Base-by-base conservation (phyloP, 768 basidiomycete genomes). In the Suillus hirtellus region DNA sequence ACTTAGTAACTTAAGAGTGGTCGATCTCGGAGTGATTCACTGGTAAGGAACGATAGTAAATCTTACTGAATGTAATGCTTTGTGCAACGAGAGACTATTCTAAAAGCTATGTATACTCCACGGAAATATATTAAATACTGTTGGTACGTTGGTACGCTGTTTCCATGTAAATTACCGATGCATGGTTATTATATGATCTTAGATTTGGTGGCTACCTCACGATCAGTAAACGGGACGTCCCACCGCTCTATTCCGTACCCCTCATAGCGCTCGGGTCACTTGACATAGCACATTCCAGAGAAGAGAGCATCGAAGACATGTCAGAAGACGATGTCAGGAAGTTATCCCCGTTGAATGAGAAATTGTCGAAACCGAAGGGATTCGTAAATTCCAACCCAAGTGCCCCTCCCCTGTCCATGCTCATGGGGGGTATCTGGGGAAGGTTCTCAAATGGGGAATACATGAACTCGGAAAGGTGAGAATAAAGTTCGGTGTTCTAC, bases 381-480 rank as follows among this genome's bases (percentile, higher is more conserved):
- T 58, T 24, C 4, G 14, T 42, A 17, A 58, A 58, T 4, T 58
- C 56, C 40, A 42, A 24, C 40, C 24, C 56, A 17, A 58, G 56
- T 3, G 56, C 56, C 40, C 24, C 56, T 31, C 11, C 24, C 17
- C 17, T 58, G 24, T 42, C 56, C 56, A 58, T 38, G 17, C 19
- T 58, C 38, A 40, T 4, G 17, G 55, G 5, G 17, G 38, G 40
- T 24, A 58, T 42, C 24, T 17, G 56, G 27, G 56, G 40, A 42
- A 58, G 24, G 38, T 24, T 40, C 11, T 58, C 56, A 27, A 58
- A 58, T 10, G 56, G 10, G 4, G 56, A 42, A 42, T 58, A 42
- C 11, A 11, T 24, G 21, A 11, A 27, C 24, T 58, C 55, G 6
- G 55, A 42, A 58, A 42, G 2, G 10, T 19, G 56, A 42, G 38